Evolutionary conservation across 177 flowering plant genomes (phyloP).

Genomic region (Telopea speciosissima): DNA sequence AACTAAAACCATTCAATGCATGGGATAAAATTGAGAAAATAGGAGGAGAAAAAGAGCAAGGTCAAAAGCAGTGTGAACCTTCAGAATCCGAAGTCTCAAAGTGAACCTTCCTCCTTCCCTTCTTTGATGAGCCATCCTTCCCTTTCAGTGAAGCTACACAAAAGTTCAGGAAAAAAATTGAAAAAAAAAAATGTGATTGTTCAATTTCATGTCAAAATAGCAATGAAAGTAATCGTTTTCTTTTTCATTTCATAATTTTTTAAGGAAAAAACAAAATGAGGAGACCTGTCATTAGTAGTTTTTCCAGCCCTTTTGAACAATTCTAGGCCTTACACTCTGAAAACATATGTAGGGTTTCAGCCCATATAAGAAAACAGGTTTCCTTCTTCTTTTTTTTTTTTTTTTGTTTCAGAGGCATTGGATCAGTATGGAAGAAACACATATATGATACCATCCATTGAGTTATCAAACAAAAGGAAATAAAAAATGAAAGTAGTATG

Average conservation of each 20-base stretch:
- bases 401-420: background rate
- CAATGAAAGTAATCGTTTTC: background rate
- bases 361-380: background rate
- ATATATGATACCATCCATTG: background rate
- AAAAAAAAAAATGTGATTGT: background rate
- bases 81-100: constrained; percentile 27
- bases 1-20: background rate
- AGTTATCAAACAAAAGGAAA: no score
- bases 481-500: background rate
- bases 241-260: no score
- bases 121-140: constrained; percentile 45
- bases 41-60: background rate
- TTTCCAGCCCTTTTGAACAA: background rate
- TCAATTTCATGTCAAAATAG: background rate
- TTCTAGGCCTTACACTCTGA: background rate
- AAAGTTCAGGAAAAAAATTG: background rate
- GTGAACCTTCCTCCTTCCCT: constrained; percentile 41
- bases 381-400: background rate
- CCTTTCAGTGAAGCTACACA: constrained; percentile 32
- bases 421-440: background rate
- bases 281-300: background rate
- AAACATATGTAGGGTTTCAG: background rate
- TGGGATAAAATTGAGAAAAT: background rate
- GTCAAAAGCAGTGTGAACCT: constrained; percentile 22
- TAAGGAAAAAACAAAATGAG: background rate